A percentile compares a stretch with the other conserved stretches of the same genome.
phyloP scores from a whole-genome alignment of 345 rosid species.

The Corchorus olitorius region DNA sequence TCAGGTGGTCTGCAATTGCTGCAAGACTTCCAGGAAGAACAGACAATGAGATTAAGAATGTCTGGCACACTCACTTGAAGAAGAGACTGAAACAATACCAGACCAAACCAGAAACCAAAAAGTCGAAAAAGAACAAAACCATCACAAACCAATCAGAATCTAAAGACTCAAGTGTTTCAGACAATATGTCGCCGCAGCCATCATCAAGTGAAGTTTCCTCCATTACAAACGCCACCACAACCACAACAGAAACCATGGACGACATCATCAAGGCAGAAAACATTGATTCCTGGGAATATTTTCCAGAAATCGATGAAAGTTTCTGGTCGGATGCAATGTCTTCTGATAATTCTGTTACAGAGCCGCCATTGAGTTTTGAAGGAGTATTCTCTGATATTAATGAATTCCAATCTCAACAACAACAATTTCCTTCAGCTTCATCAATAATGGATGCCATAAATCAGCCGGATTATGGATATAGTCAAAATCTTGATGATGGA shows the following conservation, averaged over 20 bases:
- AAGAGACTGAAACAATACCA: slow-evolving; percentile 55
- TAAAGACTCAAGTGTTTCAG: slow-evolving; percentile 15
- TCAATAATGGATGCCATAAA: neutral
- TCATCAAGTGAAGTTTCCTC: slow-evolving; percentile 59
- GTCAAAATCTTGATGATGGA: slow-evolving; percentile 32
- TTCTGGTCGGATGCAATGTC: slow-evolving; percentile 61
- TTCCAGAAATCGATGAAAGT: slow-evolving; percentile 58
- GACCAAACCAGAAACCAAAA: slow-evolving; percentile 23
- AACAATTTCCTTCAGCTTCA: slow-evolving; percentile 19
- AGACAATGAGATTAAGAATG: slow-evolving; percentile 88
- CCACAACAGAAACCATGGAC: slow-evolving; percentile 16
- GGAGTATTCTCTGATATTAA: neutral
- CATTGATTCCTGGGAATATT: slow-evolving; percentile 35
- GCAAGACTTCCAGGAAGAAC: slow-evolving; percentile 83
- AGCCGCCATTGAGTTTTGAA: slow-evolving; percentile 21
- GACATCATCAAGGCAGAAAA: slow-evolving; percentile 22
- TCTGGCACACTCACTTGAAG: slow-evolving; percentile 94
- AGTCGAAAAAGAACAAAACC: neutral
- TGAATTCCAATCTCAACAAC: slow-evolving; percentile 29
- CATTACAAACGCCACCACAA: slow-evolving; percentile 24
- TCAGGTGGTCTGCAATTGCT: slow-evolving; percentile 91
- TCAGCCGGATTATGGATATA: slow-evolving; percentile 8
- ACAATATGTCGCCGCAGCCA: slow-evolving; percentile 41
- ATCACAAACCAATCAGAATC: slow-evolving; percentile 25
- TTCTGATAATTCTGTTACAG: slow-evolving; percentile 18